Conservation (phyloP, 1,284 basidiomycete species). For the Pterulicium gracile region DNA sequence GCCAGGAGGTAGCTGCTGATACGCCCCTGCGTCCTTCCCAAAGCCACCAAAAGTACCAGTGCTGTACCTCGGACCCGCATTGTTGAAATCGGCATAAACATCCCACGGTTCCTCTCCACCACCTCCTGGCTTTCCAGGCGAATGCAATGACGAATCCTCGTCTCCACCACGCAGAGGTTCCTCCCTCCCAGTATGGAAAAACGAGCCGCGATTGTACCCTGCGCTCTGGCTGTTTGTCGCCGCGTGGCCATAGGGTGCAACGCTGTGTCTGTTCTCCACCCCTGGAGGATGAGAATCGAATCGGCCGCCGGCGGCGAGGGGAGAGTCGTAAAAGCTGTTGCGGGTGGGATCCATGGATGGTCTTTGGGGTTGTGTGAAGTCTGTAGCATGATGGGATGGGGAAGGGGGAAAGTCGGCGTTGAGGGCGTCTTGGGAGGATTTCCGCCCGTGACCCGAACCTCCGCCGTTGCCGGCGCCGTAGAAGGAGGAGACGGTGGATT, state of each 20-base stretch:
- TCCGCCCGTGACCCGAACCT: constrained; percentile 37
- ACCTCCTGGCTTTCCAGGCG: constrained; percentile 14
- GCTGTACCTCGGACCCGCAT: constrained; percentile 73
- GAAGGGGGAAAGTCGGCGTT: constrained; percentile 39
- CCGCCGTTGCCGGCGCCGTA: too few species aligned
- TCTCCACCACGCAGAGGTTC: constrained; percentile 72
- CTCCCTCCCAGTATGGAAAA: constrained; percentile 50
- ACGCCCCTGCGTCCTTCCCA: constrained; percentile 24
- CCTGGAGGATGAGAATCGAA: background rate
- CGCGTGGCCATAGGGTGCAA: constrained; percentile 28
- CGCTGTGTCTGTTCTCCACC: constrained; percentile 19
- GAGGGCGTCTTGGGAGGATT: constrained; percentile 46
- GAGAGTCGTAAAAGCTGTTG: constrained; percentile 48
- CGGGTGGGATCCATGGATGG: constrained; percentile 47
- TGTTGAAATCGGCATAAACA: constrained; percentile 88
- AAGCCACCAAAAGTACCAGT: constrained; percentile 29
- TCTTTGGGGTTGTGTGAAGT: constrained; percentile 6
- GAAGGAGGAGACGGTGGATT: constrained; percentile 67
- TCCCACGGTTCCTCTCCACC: constrained; percentile 56
- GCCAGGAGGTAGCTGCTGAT: constrained; percentile 39
- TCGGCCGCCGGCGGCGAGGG: constrained; percentile 9
- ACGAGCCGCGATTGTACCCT: constrained; percentile 62
- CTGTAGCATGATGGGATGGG: constrained; percentile 15
- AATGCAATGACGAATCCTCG: constrained; percentile 36
- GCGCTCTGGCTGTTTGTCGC: constrained; percentile 25